Base-by-base conservation (phyloP, 1,284 basidiomycete genomes). In the Tilletiaria anomala region DNA sequence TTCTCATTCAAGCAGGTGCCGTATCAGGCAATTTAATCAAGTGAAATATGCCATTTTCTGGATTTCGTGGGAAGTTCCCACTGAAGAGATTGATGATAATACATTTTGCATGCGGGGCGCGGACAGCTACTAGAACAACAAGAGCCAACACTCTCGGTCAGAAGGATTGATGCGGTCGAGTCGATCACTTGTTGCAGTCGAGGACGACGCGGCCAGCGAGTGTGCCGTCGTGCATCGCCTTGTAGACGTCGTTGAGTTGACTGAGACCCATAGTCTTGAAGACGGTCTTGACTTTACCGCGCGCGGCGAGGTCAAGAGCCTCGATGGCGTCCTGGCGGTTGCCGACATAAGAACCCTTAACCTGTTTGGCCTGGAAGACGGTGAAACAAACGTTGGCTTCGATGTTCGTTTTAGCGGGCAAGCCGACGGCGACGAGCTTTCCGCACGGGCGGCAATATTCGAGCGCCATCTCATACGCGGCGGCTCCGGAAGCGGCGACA, bases 341-440 rank as follows among this genome's bases (percentile, higher is more conserved):
- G 11, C 79, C 82, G 39, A 86, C 80, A 59, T 83, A 84, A 3
- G 78, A 79, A 5, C 81, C 81, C 39, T 78, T 70, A 58, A 84
- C 78, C 43, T 71, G 74, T 50, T 81, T 78, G 54, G 71, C 74
- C 68, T 76, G 38, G 38, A 62, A 53, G 15, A 64, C 63, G 40
- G 58, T 54, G 70, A 75, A 81, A 72, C 84, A 85, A 53, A 85
- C 79, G 29, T 78, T 75, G 0, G 78, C 75, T 20, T 76, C 71
- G 21, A 83, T 70, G 18, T 67, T 71, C 0, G 76, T 75, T 21
- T 75, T 68, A 3, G 73, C 76, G 5, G 81, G 82, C 4, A 84
- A 69, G 36, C 82, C 82, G 29, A 84, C 79, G 26, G 75, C 78
- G 72, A 86, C 82, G 42, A 86, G 71, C 2, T 20, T 80, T 77